Percentiles rank a stretch among this genome's conserved stretches.
Evolutionary conservation across 2,329 filamentous ascomycete species (phyloP).

Genomic region (Apiospora marii): DNA sequence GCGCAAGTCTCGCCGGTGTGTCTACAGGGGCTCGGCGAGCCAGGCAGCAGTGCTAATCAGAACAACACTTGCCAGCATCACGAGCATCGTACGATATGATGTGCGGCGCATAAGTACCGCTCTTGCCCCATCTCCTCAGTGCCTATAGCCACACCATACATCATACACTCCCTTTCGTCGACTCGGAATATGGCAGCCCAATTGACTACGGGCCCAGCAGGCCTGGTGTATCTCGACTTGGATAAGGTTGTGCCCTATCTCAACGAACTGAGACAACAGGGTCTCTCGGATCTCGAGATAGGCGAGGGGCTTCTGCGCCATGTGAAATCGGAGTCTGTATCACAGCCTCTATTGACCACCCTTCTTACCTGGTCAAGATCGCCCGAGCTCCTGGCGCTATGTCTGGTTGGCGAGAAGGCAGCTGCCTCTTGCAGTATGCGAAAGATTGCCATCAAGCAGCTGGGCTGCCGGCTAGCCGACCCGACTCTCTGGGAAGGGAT

Average conservation of each 20-base stretch:
- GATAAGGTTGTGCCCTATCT: constrained; percentile 8
- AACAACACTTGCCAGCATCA: background rate
- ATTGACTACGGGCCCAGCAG: background rate
- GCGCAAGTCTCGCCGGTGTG: background rate
- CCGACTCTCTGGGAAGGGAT: background rate
- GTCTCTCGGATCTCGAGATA: background rate
- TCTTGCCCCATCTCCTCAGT: background rate
- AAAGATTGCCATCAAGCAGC: background rate
- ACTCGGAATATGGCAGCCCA: background rate
- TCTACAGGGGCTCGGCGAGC: background rate
- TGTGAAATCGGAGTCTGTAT: background rate
- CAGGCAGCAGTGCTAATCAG: background rate
- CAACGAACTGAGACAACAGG: background rate
- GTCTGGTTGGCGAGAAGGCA: background rate
- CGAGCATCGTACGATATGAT: background rate
- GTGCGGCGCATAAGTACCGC: background rate
- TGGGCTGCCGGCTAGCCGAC: background rate
- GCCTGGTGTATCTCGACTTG: background rate
- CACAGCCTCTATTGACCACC: background rate
- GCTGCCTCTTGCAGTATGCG: background rate
- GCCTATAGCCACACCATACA: background rate
- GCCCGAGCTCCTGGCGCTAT: background rate
- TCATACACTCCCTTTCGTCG: background rate
- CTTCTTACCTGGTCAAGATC: background rate
- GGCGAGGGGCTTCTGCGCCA: background rate